Percentiles rank a stretch among this genome's conserved stretches.
phyloP scores from a whole-genome alignment of 176 grass and related monocot genomes.

The Elaeis guineensis region DNA sequence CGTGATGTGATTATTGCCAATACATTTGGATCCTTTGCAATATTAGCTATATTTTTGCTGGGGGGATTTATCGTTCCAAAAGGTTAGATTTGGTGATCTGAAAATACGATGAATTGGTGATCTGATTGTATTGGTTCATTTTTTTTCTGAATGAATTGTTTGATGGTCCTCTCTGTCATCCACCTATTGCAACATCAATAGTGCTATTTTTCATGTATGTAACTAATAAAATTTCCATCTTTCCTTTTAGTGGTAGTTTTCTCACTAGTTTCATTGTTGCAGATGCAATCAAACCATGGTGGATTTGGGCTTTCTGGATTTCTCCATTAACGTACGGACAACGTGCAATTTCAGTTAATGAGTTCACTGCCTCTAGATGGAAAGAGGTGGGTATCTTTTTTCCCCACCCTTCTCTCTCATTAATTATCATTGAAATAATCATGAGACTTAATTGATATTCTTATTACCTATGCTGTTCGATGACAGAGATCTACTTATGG shows the following conservation, averaged over 20 bases:
- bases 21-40: slow-evolving; percentile 52
- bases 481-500: slow-evolving; percentile 26
- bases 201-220: too few species aligned
- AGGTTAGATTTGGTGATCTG: slow-evolving; percentile 20
- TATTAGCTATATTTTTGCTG: slow-evolving; percentile 51
- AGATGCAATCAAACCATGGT: slow-evolving; percentile 56
- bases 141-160: not conserved
- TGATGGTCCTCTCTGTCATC: not conserved
- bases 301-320: slow-evolving; percentile 64
- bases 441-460: slow-evolving; percentile 9
- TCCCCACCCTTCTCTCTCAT: not conserved
- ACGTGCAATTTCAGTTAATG: slow-evolving; percentile 64
- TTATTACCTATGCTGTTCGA: slow-evolving; percentile 3
- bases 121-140: not conserved
- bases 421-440: not conserved
- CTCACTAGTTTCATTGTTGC: not conserved
- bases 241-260: not conserved
- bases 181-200: not conserved
- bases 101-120: not conserved
- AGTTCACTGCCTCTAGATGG: slow-evolving; percentile 59
- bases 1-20: slow-evolving; percentile 49
- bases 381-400: slow-evolving; percentile 22
- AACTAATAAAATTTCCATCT: too few species aligned
- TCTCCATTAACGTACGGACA: slow-evolving; percentile 69
- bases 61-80: slow-evolving; percentile 71